phyloP scores from a whole-genome alignment of 2,329 filamentous ascomycete species.

The Trichothecium sympodiale region DNA sequence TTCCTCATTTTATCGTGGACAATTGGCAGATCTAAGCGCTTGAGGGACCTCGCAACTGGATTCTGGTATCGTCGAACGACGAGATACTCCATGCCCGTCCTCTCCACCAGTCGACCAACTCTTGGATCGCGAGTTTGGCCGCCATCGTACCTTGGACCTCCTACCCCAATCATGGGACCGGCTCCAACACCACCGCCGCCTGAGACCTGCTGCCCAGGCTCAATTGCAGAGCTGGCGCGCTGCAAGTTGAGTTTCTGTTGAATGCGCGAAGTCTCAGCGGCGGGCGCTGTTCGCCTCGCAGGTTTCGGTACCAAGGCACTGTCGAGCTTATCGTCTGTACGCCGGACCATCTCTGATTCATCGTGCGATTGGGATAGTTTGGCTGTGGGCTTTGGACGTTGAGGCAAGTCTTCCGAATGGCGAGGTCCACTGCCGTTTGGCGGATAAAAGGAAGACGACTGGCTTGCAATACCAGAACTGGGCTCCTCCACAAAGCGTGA shows the following conservation, averaged over 20 bases:
- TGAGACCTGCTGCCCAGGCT: constrained; percentile 40
- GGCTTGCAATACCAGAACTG: constrained; percentile 35
- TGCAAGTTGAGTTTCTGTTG: constrained; percentile 69
- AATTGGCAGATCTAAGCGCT: constrained; percentile 32
- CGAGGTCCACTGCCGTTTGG: constrained; percentile 17
- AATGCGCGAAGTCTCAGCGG: constrained; percentile 51
- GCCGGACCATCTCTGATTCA: constrained; percentile 11
- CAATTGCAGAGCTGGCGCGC: constrained; percentile 60
- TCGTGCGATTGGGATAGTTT: constrained; percentile 19
- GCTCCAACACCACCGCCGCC: constrained; percentile 19
- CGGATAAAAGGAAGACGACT: constrained; percentile 39
- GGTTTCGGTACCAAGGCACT: constrained; percentile 36
- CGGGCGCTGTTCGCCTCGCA: constrained; percentile 26
- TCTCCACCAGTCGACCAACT: constrained; percentile 53
- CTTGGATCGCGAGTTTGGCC: constrained; percentile 45
- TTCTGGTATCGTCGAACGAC: constrained; percentile 64
- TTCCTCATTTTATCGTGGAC: constrained; percentile 37
- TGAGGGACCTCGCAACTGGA: constrained; percentile 53
- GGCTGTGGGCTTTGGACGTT: constrained; percentile 30
- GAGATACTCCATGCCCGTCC: constrained; percentile 62
- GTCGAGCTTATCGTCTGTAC: constrained; percentile 21
- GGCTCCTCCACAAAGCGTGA: constrained; percentile 48
- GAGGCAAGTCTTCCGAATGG: constrained; percentile 20
- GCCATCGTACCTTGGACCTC: constrained; percentile 41
- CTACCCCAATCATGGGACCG: constrained; percentile 39